Conservation (phyloP, 1,139 yeast species). For the Suhomyces bokatorum region DNA sequence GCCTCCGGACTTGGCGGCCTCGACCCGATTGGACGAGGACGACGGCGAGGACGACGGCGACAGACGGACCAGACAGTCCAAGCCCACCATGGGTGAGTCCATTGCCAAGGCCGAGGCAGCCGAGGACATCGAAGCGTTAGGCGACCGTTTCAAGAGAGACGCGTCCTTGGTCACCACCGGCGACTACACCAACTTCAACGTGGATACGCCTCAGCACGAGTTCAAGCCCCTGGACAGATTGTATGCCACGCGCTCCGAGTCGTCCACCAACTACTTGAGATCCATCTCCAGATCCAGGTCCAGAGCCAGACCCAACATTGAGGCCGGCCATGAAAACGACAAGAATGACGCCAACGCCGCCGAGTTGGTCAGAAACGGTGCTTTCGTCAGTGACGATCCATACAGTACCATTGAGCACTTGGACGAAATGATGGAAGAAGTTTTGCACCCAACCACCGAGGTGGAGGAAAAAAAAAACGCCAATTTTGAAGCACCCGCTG, state of each 20-base stretch:
- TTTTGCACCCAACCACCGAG: slow-evolving; percentile 24
- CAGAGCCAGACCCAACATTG: slow-evolving; percentile 48
- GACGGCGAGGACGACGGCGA: slow-evolving; percentile 31
- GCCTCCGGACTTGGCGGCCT: slow-evolving; percentile 38
- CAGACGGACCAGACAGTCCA: slow-evolving; percentile 45
- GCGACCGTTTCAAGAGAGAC: slow-evolving; percentile 32
- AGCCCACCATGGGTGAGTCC: slow-evolving; percentile 53
- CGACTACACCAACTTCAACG: slow-evolving; percentile 51
- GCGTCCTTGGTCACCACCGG: slow-evolving; percentile 51
- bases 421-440: slow-evolving; percentile 45
- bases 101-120: slow-evolving; percentile 47
- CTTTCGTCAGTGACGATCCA: slow-evolving; percentile 49
- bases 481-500: slow-evolving; percentile 1
- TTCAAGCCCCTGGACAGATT: slow-evolving; percentile 23
- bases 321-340: slow-evolving; percentile 24
- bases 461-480: slow-evolving; percentile 8
- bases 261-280: slow-evolving; percentile 54
- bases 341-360: slow-evolving; percentile 46
- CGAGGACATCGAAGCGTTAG: slow-evolving; percentile 13
- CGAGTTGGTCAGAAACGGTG: slow-evolving; percentile 46
- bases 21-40: slow-evolving; percentile 12
- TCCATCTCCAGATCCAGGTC: slow-evolving; percentile 65
- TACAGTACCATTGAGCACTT: slow-evolving; percentile 41
- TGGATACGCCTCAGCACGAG: slow-evolving; percentile 35
- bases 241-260: slow-evolving; percentile 32